A percentile compares a stretch with the other conserved stretches of the same genome.
Evolutionary conservation across 306 rosid species (phyloP).

Genomic region (Lablab purpureus): DNA sequence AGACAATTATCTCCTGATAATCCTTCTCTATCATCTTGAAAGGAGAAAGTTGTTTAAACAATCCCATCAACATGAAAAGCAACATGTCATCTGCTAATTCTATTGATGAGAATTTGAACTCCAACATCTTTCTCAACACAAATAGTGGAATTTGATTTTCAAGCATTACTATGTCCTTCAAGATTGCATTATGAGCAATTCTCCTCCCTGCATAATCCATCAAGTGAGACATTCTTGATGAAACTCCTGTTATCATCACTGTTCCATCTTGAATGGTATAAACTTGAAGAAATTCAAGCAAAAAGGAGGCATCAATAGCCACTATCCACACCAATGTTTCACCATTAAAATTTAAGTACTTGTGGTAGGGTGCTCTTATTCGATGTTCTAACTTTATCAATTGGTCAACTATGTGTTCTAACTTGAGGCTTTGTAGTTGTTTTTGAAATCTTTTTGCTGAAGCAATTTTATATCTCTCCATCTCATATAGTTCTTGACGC

Average conservation of each 20-base stretch:
- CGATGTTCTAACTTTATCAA: constrained; percentile 59
- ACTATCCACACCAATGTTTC: constrained; percentile 88
- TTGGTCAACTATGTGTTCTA: constrained; percentile 66
- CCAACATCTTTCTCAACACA: constrained; percentile 76
- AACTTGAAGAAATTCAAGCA: constrained; percentile 72
- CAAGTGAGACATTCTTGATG: constrained; percentile 73
- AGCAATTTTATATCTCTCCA: constrained; percentile 72
- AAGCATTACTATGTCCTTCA: constrained; percentile 80
- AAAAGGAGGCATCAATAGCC: constrained; percentile 78
- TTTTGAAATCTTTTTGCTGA: constrained; percentile 72
- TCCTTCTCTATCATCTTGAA: constrained; percentile 55
- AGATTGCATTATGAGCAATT: constrained; percentile 67
- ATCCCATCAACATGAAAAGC: constrained; percentile 61
- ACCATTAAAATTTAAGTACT: constrained; percentile 63
- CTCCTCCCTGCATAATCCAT: constrained; percentile 62
- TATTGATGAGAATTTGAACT: constrained; percentile 56
- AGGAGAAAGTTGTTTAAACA: constrained; percentile 68
- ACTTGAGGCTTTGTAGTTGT: constrained; percentile 56
- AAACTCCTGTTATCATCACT: constrained; percentile 45
- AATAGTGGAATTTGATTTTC: constrained; percentile 87
- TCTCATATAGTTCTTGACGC: constrained; percentile 74
- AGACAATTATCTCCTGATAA: constrained; percentile 42
- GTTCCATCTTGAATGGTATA: constrained; percentile 53
- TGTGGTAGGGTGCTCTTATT: constrained; percentile 73
- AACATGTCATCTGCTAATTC: constrained; percentile 61